Base-by-base conservation (phyloP, 129 eudicot species). In the Flaveria ramosissima region DNA sequence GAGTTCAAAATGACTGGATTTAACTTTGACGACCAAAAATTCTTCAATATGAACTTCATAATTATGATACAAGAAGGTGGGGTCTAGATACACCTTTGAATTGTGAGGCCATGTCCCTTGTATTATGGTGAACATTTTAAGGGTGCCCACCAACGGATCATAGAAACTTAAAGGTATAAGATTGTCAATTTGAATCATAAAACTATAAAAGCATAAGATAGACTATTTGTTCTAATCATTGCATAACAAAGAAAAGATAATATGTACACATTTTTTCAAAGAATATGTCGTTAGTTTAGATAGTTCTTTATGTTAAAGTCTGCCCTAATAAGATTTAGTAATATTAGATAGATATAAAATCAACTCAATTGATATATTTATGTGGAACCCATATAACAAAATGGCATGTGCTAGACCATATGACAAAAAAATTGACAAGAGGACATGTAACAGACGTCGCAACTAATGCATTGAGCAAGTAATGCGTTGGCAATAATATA, bases 41-140 rank as follows among this genome's bases (percentile, higher is more conserved):
- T 73, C 4, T 41, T 23, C 17, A 59, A 59, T 46, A 74, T 39
- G 60, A 59, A 8, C 59, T 23, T 51, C 43, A 43, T 73, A 43
- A 74, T 74, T 43, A 41, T 74, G 43, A 50, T 32, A 74, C 26
- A 46, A 59, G 21, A 48, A 46, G 62, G 79, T 75, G 47, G 79
- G 79, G 71, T 62, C 70, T 73, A 7, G 61, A 74, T 74, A 48
- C 61, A 74, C 71, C 76, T 74, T 73, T 74, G 42, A 15, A 16
- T 59, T 61, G 39, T 39, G 43, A 77, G 74, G 55, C 46, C 16
- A 53, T 53, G 81, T 67, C 70, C 80, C 56, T 65, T 63, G 16
- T 75, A 76, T 76, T 32, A 47, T 76, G 64, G 21, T 19, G 48
- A 30, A 2, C 20, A 64, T 60, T 61, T 16, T 24, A 45, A 62